A percentile compares a stretch with the other conserved stretches of the same genome.
Conservation (phyloP, 2,329 filamentous ascomycete genomes). For the Alternaria viburni region DNA sequence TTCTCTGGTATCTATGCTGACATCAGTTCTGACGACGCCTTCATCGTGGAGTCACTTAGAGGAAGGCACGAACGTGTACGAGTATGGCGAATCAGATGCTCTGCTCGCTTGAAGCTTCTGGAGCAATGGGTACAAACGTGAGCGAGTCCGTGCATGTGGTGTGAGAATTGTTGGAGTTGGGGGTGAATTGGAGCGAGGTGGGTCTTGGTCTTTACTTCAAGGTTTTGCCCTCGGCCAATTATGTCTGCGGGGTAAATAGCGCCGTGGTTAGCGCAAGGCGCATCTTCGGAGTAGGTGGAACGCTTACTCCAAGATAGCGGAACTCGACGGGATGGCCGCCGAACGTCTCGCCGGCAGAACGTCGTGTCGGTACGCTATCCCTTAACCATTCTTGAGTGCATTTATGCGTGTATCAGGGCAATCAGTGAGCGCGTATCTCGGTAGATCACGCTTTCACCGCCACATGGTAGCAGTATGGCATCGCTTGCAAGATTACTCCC, state of each 20-base stretch:
- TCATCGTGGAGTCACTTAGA: background rate
- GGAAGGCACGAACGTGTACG: constrained; percentile 36
- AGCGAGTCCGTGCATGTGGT: constrained; percentile 31
- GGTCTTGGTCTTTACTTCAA: constrained; percentile 6
- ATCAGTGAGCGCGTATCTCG: background rate
- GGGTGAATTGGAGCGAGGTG: constrained; percentile 16
- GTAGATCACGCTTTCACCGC: background rate
- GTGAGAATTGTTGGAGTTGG: constrained; percentile 27
- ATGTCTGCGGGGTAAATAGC: constrained; percentile 6
- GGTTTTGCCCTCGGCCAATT: constrained; percentile 1
- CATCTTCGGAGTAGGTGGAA: background rate
- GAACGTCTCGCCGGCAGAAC: background rate
- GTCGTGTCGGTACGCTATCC: background rate
- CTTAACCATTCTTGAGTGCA: background rate
- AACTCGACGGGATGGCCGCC: background rate
- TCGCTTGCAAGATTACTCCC: constrained; percentile 24
- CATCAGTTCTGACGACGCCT: constrained; percentile 13
- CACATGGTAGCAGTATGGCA: constrained; percentile 9
- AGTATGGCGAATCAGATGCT: constrained; percentile 39
- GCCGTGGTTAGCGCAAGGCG: background rate
- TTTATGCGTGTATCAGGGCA: background rate
- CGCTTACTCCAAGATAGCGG: constrained; percentile 5
- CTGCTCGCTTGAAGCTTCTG: constrained; percentile 38
- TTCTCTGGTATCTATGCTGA: constrained; percentile 35
- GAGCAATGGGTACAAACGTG: constrained; percentile 38